Percentiles rank a stretch among this genome's conserved stretches.
Evolutionary conservation across 2,329 filamentous ascomycete species (phyloP).

Genomic region (Penicillium sclerotigenum): DNA sequence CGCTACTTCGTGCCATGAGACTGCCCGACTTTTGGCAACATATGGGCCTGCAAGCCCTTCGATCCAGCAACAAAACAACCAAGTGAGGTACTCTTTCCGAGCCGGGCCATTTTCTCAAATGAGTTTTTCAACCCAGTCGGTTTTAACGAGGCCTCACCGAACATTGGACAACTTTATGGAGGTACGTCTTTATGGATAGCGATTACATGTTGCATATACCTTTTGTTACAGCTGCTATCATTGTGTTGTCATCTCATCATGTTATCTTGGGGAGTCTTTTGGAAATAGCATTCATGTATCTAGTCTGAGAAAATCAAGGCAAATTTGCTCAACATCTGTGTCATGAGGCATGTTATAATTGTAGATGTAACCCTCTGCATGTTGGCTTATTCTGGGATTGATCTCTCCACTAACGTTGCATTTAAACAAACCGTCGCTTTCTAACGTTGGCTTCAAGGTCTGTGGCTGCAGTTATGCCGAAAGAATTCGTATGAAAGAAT

Average conservation of each 20-base stretch:
- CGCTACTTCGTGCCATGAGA: not conserved
- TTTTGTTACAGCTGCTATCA: slow-evolving; percentile 4
- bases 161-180: slow-evolving; percentile 1
- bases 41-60: not conserved
- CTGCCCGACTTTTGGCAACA: not conserved
- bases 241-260: not conserved
- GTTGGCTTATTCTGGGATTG: not conserved
- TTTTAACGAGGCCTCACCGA: slow-evolving; percentile 10
- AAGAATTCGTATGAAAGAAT: not conserved
- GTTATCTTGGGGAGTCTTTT: not conserved
- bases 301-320: not conserved
- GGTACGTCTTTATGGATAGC: slow-evolving; percentile 4
- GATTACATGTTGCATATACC: slow-evolving; percentile 5
- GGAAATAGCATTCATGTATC: not conserved
- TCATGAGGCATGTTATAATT: not conserved
- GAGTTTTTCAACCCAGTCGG: slow-evolving; percentile 6
- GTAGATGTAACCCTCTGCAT: not conserved
- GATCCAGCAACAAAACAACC: not conserved
- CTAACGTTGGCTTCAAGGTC: not conserved
- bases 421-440: not conserved
- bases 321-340: not conserved
- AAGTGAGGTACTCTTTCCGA: slow-evolving; percentile 9
- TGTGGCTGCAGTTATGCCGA: not conserved
- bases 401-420: not conserved
- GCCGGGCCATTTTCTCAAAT: slow-evolving; percentile 1